These are phyloP conservation scores for Batrachochytrium dendrobatidis DNA, from an alignment of 371 early-diverging fungal species.

Conservation along the genomic window DNA sequence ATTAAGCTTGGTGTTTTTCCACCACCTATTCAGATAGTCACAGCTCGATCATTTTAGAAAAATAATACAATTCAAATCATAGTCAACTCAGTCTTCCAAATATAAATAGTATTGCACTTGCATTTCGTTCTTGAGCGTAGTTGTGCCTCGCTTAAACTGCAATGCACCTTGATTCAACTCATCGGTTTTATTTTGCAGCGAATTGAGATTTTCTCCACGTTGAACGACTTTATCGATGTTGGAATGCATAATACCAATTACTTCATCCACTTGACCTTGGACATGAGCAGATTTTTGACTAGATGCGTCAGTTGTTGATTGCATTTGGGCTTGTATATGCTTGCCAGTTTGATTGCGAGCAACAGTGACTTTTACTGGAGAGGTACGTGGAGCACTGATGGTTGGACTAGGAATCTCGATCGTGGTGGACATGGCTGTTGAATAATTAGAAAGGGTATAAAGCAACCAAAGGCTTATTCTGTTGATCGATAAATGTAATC, in stretches of 20 bases:
- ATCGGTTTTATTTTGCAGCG: conserved; percentile 52
- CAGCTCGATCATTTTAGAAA: no score
- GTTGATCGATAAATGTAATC: no score
- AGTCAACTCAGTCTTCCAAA: no score
- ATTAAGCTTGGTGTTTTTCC: conserved; percentile 90
- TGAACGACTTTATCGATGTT: conserved; percentile 48
- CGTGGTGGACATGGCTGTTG: no score
- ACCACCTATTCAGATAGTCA: conserved; percentile 59
- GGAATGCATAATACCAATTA: conserved; percentile 47
- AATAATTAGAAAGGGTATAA: no score
- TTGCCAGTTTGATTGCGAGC: background rate
- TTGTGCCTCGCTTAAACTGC: conserved; percentile 78
- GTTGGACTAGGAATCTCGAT: no score
- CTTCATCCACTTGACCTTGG: conserved; percentile 37
- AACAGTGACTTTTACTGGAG: background rate
- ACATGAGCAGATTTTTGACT: conserved; percentile 27
- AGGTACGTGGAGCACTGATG: background rate
- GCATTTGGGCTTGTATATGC: conserved; percentile 3
- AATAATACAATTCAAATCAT: no score
- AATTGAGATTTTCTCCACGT: conserved; percentile 43
- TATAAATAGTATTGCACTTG: no score
- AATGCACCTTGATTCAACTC: conserved; percentile 72
- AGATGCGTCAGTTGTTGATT: background rate
- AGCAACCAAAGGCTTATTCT: no score
- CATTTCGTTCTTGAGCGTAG: conserved; percentile 51